A percentile compares a stretch with the other conserved stretches of the same genome.
These are phyloP conservation scores for Aspergillus pseudoterreus DNA, from an alignment of 2,329 filamentous ascomycete genomes.

Conservation along the genomic window DNA sequence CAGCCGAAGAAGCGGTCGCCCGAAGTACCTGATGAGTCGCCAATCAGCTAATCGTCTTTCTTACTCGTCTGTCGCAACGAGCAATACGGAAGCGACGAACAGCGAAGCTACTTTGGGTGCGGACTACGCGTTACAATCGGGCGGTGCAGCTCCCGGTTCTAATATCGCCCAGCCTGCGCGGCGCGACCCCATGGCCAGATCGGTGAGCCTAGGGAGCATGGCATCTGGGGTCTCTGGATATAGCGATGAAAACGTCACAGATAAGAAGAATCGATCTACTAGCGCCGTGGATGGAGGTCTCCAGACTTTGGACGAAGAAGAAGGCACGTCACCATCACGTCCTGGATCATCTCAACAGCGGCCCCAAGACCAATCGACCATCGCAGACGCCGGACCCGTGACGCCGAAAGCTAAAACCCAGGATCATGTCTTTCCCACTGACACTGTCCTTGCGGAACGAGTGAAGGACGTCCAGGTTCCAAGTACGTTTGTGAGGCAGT, in stretches of 20 bases:
- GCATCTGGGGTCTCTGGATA: slow-evolving; percentile 65
- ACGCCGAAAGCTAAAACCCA: slow-evolving; percentile 66
- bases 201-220: slow-evolving; percentile 86
- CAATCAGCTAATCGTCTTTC: slow-evolving; percentile 58
- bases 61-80: slow-evolving; percentile 52
- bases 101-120: slow-evolving; percentile 72
- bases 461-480: slow-evolving; percentile 88
- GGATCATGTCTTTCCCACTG: slow-evolving; percentile 65
- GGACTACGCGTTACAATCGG: slow-evolving; percentile 79
- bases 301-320: slow-evolving; percentile 59
- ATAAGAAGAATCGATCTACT: slow-evolving; percentile 37
- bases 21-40: slow-evolving; percentile 54
- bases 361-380: slow-evolving; percentile 29
- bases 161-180: slow-evolving; percentile 19
- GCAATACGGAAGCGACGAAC: slow-evolving; percentile 56
- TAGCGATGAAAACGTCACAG: slow-evolving; percentile 47
- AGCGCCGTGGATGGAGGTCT: slow-evolving; percentile 46
- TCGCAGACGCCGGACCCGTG: slow-evolving; percentile 50
- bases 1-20: slow-evolving; percentile 43
- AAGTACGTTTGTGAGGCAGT: slow-evolving; percentile 81
- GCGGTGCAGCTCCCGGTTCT: slow-evolving; percentile 62
- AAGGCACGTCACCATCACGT: slow-evolving; percentile 34
- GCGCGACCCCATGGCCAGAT: slow-evolving; percentile 58
- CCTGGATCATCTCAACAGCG: slow-evolving; percentile 35
- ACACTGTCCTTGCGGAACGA: slow-evolving; percentile 83